Base-by-base conservation (phyloP, 441 rosid species). In the Pelargonium fulgidum region DNA sequence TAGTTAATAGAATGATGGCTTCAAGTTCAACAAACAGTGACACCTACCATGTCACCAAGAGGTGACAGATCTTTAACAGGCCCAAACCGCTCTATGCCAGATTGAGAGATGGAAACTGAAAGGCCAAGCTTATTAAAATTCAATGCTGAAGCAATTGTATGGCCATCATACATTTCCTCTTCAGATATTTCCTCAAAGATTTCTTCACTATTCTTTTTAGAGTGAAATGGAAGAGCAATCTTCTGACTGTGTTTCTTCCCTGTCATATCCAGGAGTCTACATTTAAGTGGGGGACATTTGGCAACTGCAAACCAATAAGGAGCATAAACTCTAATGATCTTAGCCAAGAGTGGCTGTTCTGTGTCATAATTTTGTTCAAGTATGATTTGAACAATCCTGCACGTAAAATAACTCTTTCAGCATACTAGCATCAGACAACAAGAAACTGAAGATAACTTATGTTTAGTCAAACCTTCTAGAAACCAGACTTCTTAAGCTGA, bases 81-180 rank as follows among this genome's bases (percentile, higher is more conserved):
- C 74, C 96, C 98, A 82, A 83, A 78, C 70, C 73, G 82, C 77
- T 85, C 87, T 69, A 77, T 77, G 75, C 83, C 81, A 75, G 82
- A 72, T 65, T 77, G 84, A 68, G 86, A 71, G 74, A 91, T 75
- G 68, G 97, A 85, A 59, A 84, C 92, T 70, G 93, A 89, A 16
- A 95, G 83, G 62, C 96, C 91, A 78, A 84, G 65, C 58, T 77
- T 41, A 54, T 87, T 89, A 75, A 92, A 95, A 82, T 95, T 95
- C 81, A 95, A 80, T 41, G 91, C 85, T 41, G 99, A 95, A 76
- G 96, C 96, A 82, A 95, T 92, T 66, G 98, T 95, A 82, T 81
- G 79, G 64, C 97, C 96, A 79, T 86, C 92, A 80, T 80, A 78
- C 68, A 92, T 85, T 80, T 95, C 99, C 71, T 88, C 96, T 72